Conservation (phyloP, 208 protist species). For the Endotrypanum monterogeii region DNA sequence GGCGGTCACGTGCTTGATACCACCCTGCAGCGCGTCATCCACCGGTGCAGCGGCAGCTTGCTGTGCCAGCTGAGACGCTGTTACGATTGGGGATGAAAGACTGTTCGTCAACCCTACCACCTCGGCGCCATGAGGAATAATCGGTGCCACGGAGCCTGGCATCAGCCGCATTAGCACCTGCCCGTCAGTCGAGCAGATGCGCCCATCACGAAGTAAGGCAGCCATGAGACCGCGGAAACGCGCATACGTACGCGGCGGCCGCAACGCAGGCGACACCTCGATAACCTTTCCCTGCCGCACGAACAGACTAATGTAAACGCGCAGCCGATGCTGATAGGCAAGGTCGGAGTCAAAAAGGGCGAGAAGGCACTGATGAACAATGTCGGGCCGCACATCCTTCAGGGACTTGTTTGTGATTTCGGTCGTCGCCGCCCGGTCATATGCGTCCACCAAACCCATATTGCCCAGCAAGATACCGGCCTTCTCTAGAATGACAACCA, state of each 20-base stretch:
- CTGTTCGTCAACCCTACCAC: slow-evolving; percentile 80
- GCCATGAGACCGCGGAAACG: slow-evolving; percentile 88
- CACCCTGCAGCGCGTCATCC: slow-evolving; percentile 74
- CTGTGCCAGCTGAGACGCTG: slow-evolving; percentile 40
- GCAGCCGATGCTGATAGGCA: slow-evolving; percentile 65
- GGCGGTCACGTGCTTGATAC: slow-evolving; percentile 74
- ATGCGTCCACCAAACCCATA: slow-evolving; percentile 81
- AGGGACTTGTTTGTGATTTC: slow-evolving; percentile 77
- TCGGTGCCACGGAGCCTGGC: slow-evolving; percentile 81
- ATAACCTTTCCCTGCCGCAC: slow-evolving; percentile 71
- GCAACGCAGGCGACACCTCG: slow-evolving; percentile 84
- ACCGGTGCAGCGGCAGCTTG: slow-evolving; percentile 46
- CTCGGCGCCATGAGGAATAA: slow-evolving; percentile 79
- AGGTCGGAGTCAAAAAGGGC: slow-evolving; percentile 90
- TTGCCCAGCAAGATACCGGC: slow-evolving; percentile 78
- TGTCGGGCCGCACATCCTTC: slow-evolving; percentile 83
- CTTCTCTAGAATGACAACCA: slow-evolving; percentile 90
- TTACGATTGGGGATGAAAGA: slow-evolving; percentile 53
- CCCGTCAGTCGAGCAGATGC: slow-evolving; percentile 63
- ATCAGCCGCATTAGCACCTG: slow-evolving; percentile 77
- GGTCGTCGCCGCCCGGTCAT: slow-evolving; percentile 79
- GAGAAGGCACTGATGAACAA: slow-evolving; percentile 93
- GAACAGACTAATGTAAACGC: slow-evolving; percentile 86
- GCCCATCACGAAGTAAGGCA: slow-evolving; percentile 76
- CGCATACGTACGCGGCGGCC: slow-evolving; percentile 86